Evolutionary conservation across 176 grass and related monocot genomes (phyloP).

Genomic region (Hsuehochloa calcarea): DNA sequence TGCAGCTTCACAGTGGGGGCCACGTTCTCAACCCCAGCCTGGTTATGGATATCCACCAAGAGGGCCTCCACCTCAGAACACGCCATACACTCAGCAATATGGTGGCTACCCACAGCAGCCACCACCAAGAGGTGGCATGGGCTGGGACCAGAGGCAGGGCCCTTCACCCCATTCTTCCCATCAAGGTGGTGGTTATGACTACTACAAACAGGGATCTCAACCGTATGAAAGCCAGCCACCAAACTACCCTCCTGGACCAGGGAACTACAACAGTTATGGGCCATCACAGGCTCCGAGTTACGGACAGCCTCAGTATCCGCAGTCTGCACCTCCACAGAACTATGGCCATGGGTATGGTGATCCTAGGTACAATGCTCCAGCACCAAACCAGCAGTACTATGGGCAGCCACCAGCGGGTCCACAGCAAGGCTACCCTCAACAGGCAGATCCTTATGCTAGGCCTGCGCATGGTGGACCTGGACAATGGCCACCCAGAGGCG

Average conservation of each 20-base stretch:
- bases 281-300: constrained; percentile 60
- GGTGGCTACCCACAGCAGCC: constrained; percentile 52
- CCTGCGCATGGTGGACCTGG: constrained; percentile 52
- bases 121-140: constrained; percentile 54
- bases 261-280: constrained; percentile 65
- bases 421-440: constrained; percentile 71
- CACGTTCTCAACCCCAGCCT: constrained; percentile 45
- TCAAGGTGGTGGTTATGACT: constrained; percentile 56
- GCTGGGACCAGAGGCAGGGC: constrained; percentile 69
- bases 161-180: constrained; percentile 44
- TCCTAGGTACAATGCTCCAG: constrained; percentile 54
- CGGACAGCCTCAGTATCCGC: constrained; percentile 69
- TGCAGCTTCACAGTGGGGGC: constrained; percentile 63
- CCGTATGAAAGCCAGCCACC: constrained; percentile 49
- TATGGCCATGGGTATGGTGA: constrained; percentile 66
- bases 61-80: constrained; percentile 66
- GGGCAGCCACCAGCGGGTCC: constrained; percentile 52
- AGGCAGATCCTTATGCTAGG: constrained; percentile 71
- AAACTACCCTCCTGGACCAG: constrained; percentile 50
- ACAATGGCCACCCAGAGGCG: constrained; percentile 48
- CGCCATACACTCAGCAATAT: constrained; percentile 58
- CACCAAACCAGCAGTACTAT: constrained; percentile 75
- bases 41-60: constrained; percentile 71
- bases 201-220: constrained; percentile 62
- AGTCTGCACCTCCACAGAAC: constrained; percentile 52